A percentile compares a stretch with the other conserved stretches of the same genome.
These are phyloP conservation scores for Psidium guajava DNA, from an alignment of 345 rosid genomes.

Conservation along the genomic window DNA sequence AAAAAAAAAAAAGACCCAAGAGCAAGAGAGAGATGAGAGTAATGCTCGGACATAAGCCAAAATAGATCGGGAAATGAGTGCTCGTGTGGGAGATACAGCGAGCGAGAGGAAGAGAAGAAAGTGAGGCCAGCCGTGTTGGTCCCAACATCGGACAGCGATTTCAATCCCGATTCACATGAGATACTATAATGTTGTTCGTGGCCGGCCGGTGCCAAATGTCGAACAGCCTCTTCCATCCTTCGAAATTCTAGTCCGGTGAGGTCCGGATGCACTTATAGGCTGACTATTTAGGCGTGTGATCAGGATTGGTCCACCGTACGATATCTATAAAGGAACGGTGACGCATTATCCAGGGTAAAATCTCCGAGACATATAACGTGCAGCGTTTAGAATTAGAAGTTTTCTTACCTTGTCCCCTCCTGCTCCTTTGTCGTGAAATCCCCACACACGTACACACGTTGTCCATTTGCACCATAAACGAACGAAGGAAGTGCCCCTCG, in stretches of 20 bases:
- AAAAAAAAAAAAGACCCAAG: no score
- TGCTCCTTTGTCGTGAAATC: no score
- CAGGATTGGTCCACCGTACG: background rate
- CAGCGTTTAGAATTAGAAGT: background rate
- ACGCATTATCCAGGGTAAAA: background rate
- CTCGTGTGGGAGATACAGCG: background rate
- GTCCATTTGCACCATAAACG: no score
- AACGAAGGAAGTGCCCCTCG: no score
- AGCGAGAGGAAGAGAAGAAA: background rate
- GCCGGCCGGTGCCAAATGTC: no score
- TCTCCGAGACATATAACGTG: background rate
- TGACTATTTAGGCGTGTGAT: background rate
- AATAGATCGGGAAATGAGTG: background rate
- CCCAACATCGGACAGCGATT: background rate
- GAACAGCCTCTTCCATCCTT: background rate
- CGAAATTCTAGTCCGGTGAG: background rate
- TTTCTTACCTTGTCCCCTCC: no score
- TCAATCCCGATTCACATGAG: background rate
- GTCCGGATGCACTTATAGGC: background rate
- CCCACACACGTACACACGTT: no score
- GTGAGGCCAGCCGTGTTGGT: background rate
- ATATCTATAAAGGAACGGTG: background rate
- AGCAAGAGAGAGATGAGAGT: no score
- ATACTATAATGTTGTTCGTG: no score
- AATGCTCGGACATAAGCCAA: background rate